Evolutionary conservation across 2,329 filamentous ascomycete genomes (phyloP), one percentile per base, ranked within the genome.

Genomic region (Penicillium palitans): DNA sequence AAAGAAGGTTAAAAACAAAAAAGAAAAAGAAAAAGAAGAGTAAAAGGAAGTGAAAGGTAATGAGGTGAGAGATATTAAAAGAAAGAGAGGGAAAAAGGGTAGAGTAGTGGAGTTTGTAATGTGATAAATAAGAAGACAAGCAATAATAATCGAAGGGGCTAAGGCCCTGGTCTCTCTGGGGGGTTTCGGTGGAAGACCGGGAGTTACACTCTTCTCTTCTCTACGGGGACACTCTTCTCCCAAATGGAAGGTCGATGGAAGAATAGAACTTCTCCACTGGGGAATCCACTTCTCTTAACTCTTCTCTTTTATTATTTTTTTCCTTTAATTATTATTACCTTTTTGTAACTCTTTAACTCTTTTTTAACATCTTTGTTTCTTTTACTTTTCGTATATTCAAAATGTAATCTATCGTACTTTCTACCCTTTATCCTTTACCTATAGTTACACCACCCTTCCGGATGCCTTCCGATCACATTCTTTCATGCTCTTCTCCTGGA

Each of bases 101-200:
- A 9, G 39, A 46, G 21, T 27, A 37, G 47, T 40, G 45, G 44
- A 52, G 52, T 33, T 25, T 35, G 19, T 25, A 35, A 52, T 19
- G 33, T 52, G 52, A 52, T 52, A 46, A 53, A 53, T 53, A 55
- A 42, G 49, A 55, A 42, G 49, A 52, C 51, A 55, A 46, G 41
- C 52, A 55, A 35, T 40, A 52, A 61, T 49, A 50, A 51, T 52
- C 52, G 52, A 55, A 55, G 57, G 57, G 56, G 55, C 50, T 51
- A 50, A 53, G 46, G 45, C 31, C 55, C 33, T 25, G 37, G 15
- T 2, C 33, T 35, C 33, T 35, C 3, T 13, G 4, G 31, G 31
- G 31, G 44, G 25, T 57, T 62, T 65, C 61, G 60, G 62, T 56
- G 60, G 39, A 51, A 37, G 52, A 45, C 58, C 60, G 62, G 55